Evolutionary conservation across 768 basidiomycete genomes (phyloP).

Genomic region (Megacollybia marginata): DNA sequence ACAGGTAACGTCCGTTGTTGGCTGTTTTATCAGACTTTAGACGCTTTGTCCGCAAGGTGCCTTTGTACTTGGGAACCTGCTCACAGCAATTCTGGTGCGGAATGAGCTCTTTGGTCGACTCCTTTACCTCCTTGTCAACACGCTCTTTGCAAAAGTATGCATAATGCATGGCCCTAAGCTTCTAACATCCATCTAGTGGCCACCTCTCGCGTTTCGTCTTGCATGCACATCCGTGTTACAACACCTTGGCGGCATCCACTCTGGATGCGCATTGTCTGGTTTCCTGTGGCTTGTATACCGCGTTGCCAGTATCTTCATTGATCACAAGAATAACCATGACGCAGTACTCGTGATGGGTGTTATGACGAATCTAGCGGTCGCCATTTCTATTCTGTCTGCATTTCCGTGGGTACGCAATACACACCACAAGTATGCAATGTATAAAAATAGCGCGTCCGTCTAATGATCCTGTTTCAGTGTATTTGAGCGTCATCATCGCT

Average conservation of each 20-base stretch:
- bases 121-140: constrained; percentile 66
- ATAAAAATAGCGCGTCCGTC: neutral
- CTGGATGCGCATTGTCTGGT: constrained; percentile 74
- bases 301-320: constrained; percentile 43
- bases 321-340: constrained; percentile 42
- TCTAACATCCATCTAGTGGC: constrained; percentile 27
- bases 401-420: constrained; percentile 77
- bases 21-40: neutral
- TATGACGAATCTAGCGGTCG: constrained; percentile 50
- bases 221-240: constrained; percentile 67
- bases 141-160: constrained; percentile 67
- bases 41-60: constrained; percentile 32
- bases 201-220: constrained; percentile 56
- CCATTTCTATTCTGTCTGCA: constrained; percentile 56
- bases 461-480: constrained; percentile 33
- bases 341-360: constrained; percentile 56
- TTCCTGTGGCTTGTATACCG: constrained; percentile 66
- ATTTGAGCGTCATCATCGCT: constrained; percentile 78
- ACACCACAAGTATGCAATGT: constrained; percentile 62
- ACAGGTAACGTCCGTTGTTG: constrained; percentile 16
- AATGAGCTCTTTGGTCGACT: constrained; percentile 81
- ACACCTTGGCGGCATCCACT: constrained; percentile 81
- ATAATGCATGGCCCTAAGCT: neutral
- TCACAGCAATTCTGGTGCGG: constrained; percentile 65
- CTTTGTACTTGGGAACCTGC: constrained; percentile 68